Conservation (phyloP, 192 early-diverging fungal species). For the Coemansia sp. region DNA sequence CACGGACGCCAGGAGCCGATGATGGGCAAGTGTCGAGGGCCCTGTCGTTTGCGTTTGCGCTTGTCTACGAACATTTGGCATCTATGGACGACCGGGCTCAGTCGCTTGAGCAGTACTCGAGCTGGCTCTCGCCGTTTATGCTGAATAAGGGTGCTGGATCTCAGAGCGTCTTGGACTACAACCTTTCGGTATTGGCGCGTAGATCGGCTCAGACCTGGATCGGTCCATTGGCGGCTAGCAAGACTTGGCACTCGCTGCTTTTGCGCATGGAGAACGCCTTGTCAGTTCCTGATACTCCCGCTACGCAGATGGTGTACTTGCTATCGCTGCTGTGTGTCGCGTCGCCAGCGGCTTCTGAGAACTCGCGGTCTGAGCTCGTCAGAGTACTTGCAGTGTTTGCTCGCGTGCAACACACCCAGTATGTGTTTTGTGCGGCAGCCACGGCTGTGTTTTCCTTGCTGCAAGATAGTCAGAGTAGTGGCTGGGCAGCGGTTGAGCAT, state of each 20-base stretch:
- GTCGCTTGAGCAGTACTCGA: not conserved
- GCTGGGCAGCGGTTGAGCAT: not conserved
- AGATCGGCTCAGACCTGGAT: slow-evolving; percentile 13
- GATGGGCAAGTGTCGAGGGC: not conserved
- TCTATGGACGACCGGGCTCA: not conserved
- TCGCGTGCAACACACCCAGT: not conserved
- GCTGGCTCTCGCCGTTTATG: not conserved
- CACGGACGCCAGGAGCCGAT: not conserved
- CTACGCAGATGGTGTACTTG: not conserved
- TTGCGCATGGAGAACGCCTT: slow-evolving; percentile 4
- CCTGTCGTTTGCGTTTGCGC: slow-evolving; percentile 18
- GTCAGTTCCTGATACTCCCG: not conserved
- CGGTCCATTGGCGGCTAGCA: not conserved
- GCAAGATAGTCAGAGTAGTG: not conserved
- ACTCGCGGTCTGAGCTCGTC: slow-evolving; percentile 7
- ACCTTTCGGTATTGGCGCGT: slow-evolving; percentile 15
- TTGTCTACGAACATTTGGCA: slow-evolving; percentile 15
- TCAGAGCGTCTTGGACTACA: slow-evolving; percentile 22
- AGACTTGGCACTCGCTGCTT: slow-evolving; percentile 23
- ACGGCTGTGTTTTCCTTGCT: slow-evolving; percentile 23
- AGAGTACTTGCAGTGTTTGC: not conserved
- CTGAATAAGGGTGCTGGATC: not conserved
- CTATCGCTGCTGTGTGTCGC: slow-evolving; percentile 15
- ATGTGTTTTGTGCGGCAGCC: slow-evolving; percentile 8
- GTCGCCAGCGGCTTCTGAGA: slow-evolving; percentile 11